phyloP scores from a whole-genome alignment of 2,329 filamentous ascomycete genomes.

The Exophiala mesophila region DNA sequence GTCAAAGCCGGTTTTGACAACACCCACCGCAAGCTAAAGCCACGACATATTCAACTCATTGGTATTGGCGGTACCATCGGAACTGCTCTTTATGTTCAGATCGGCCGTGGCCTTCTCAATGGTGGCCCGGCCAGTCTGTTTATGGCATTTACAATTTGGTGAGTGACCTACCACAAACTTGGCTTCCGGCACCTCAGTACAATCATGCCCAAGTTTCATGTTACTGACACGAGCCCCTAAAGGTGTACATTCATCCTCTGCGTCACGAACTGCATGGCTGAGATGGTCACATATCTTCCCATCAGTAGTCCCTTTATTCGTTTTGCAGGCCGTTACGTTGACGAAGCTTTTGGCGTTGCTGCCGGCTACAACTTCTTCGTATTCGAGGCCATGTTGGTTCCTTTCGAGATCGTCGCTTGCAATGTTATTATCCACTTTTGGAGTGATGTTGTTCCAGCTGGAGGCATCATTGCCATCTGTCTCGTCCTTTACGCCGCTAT shows the following conservation, averaged over 20 bases:
- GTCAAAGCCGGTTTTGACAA: slow-evolving; percentile 15
- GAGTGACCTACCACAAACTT: no score
- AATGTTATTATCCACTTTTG: slow-evolving; percentile 49
- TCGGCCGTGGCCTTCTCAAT: slow-evolving; percentile 36
- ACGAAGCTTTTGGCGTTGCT: slow-evolving; percentile 45
- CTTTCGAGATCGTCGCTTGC: slow-evolving; percentile 50
- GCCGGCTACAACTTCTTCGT: slow-evolving; percentile 50
- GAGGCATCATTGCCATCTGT: slow-evolving; percentile 43
- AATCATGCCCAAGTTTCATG: no score
- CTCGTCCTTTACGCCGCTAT: slow-evolving; percentile 47
- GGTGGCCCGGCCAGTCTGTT: slow-evolving; percentile 43
- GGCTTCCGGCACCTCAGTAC: no score
- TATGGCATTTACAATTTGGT: slow-evolving; percentile 44
- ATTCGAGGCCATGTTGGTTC: slow-evolving; percentile 47
- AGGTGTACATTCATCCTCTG: slow-evolving; percentile 43
- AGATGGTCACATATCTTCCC: slow-evolving; percentile 49
- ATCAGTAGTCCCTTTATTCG: slow-evolving; percentile 45
- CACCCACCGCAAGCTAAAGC: slow-evolving; percentile 36
- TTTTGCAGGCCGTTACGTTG: slow-evolving; percentile 45
- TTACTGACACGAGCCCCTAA: no score
- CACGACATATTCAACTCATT: slow-evolving; percentile 44
- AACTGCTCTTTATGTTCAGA: slow-evolving; percentile 41
- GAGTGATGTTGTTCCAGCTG: slow-evolving; percentile 43
- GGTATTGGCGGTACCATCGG: slow-evolving; percentile 45
- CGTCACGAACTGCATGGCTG: slow-evolving; percentile 45